Conservation (phyloP, 257 asterid genomes). For the Fraxinus cuspidata region DNA sequence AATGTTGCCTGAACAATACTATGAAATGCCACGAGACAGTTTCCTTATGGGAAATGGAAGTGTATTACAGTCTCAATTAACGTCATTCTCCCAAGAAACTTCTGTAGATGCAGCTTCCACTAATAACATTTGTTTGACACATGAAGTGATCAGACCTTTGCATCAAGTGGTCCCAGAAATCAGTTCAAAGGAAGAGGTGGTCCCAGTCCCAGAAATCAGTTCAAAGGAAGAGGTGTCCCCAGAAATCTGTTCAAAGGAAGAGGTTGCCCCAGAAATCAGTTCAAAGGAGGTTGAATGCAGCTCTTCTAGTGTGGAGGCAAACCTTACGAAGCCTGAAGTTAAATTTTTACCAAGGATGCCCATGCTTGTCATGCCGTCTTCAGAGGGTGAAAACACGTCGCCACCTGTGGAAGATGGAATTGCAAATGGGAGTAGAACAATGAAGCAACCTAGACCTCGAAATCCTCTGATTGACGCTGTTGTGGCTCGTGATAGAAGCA, state of each 20-base stretch:
- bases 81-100: constrained; percentile 22
- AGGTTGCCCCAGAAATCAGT: background rate
- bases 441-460: constrained; percentile 62
- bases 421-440: constrained; percentile 37
- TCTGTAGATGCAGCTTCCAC: constrained; percentile 31
- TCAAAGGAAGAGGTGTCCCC: background rate
- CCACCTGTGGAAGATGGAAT: constrained; percentile 51
- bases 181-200: background rate
- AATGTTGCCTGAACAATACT: constrained; percentile 27
- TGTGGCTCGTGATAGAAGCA: constrained; percentile 77
- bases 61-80: constrained; percentile 16
- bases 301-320: constrained; percentile 21
- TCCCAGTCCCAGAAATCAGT: background rate
- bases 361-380: constrained; percentile 27
- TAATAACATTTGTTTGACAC: background rate
- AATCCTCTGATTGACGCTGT: constrained; percentile 74
- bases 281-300: constrained; percentile 13
- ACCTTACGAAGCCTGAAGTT: constrained; percentile 6
- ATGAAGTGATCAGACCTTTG: constrained; percentile 24
- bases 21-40: constrained; percentile 17
- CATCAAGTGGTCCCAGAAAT: constrained; percentile 26
- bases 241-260: background rate
- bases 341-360: constrained; percentile 13
- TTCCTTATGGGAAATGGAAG: constrained; percentile 10
- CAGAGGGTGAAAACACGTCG: constrained; percentile 37